Conservation (phyloP, 768 basidiomycete genomes). For the Paxillus rubicundulus region DNA sequence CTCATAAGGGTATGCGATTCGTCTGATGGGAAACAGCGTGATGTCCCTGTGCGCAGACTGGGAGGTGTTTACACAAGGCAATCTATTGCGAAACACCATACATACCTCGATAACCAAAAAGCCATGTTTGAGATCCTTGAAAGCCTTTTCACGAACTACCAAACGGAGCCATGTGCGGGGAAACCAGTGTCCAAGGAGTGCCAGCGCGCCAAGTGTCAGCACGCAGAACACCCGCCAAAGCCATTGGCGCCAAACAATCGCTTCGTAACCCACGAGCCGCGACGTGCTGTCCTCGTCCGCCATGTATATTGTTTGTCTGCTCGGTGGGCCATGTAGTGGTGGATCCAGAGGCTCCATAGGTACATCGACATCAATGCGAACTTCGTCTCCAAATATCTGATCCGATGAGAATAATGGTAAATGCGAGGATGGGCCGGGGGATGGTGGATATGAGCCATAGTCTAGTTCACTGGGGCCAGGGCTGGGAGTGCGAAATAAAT, state of each 20-base stretch:
- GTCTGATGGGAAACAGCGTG: conserved; percentile 68
- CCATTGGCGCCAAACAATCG: conserved; percentile 55
- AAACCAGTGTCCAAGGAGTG: conserved; percentile 89
- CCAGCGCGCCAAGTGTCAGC: conserved; percentile 67
- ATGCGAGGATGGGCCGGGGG: conserved; percentile 44
- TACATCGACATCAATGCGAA: conserved; percentile 77
- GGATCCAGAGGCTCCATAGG: conserved; percentile 59
- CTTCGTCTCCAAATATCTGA: conserved; percentile 80
- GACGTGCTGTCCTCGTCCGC: conserved; percentile 88
- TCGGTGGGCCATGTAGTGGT: conserved; percentile 81
- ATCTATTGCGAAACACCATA: conserved; percentile 1
- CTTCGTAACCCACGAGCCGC: conserved; percentile 83
- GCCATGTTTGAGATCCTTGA: conserved; percentile 64
- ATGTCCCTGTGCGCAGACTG: conserved; percentile 86
- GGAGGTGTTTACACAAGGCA: conserved; percentile 20
- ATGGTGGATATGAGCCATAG: conserved; percentile 70
- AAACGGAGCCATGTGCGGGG: conserved; percentile 88
- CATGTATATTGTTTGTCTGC: conserved; percentile 81
- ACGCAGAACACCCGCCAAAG: conserved; percentile 73
- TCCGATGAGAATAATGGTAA: conserved; percentile 73
- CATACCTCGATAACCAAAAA: conserved; percentile 90
- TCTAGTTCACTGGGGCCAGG: conserved; percentile 55
- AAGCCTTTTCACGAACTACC: conserved; percentile 81
- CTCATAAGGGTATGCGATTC: conserved; percentile 71
- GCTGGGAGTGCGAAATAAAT: conserved; percentile 17